Percentiles rank a stretch among this genome's conserved stretches.
phyloP scores from a whole-genome alignment of 192 early-diverging fungal species.

The Borealophlyctis nickersoniae region DNA sequence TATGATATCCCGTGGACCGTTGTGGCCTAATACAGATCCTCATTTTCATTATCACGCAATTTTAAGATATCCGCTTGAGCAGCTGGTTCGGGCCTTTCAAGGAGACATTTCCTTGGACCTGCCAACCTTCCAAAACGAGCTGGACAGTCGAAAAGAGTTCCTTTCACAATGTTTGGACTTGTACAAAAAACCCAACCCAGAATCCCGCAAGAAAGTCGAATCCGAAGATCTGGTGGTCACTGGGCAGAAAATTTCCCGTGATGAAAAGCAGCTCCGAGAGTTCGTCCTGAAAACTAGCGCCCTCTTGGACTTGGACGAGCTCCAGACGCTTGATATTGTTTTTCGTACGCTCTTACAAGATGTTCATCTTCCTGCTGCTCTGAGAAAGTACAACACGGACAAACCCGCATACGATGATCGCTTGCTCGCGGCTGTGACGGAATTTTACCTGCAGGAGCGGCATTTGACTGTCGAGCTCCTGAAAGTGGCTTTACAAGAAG shows the following conservation, averaged over 20 bases:
- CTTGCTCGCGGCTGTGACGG: constrained; percentile 17
- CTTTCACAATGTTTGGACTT: constrained; percentile 8
- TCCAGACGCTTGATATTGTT: constrained; percentile 13
- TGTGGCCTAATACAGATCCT: too few relatives aligned
- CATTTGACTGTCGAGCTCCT: constrained; percentile 4
- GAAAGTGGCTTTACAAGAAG: not conserved
- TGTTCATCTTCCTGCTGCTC: not conserved
- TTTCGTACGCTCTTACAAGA: constrained; percentile 1
- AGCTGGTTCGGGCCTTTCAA: too few relatives aligned
- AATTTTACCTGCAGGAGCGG: constrained; percentile 32
- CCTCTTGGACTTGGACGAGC: constrained; percentile 26
- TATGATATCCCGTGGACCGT: too few relatives aligned
- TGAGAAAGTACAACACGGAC: not conserved
- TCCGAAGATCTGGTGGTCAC: too few relatives aligned
- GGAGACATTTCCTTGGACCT: too few relatives aligned
- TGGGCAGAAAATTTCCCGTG: too few relatives aligned
- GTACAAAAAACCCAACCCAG: constrained; percentile 21
- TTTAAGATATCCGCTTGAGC: too few relatives aligned
- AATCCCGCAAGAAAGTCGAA: constrained; percentile 25
- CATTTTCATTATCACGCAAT: too few relatives aligned
- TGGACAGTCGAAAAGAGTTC: too few relatives aligned
- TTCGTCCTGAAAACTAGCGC: constrained; percentile 29
- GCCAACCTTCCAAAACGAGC: too few relatives aligned
- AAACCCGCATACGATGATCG: constrained; percentile 22
- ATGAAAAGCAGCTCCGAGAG: constrained; percentile 5